Conservation (phyloP, 2,329 filamentous ascomycete genomes). For the Botryosphaeria agaves region DNA sequence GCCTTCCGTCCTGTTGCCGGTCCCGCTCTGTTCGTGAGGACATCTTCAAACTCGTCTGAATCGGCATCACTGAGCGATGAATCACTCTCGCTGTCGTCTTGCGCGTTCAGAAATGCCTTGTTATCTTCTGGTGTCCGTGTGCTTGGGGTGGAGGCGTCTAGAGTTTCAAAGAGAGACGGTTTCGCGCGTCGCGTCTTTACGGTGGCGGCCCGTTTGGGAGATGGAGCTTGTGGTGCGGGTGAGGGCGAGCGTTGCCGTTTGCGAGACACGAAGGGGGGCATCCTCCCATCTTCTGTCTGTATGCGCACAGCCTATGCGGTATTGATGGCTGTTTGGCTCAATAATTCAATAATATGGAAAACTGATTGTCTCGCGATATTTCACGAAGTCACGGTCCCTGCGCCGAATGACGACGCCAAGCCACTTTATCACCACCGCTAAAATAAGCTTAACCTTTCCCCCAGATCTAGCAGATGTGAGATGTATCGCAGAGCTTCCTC, state of each 20-base stretch:
- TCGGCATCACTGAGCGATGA: conserved; percentile 24
- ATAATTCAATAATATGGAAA: too few relatives aligned
- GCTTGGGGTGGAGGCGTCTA: conserved; percentile 21
- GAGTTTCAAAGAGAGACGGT: conserved; percentile 25
- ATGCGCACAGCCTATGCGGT: too few relatives aligned
- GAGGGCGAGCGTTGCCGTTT: conserved; percentile 43
- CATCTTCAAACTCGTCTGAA: conserved; percentile 33
- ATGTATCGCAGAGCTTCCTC: too few relatives aligned
- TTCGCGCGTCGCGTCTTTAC: conserved; percentile 12
- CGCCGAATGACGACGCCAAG: too few relatives aligned
- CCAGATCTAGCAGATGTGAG: too few relatives aligned
- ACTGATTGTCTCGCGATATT: too few relatives aligned
- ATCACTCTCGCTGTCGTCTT: conserved; percentile 21
- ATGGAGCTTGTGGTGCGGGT: conserved; percentile 14
- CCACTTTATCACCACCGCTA: too few relatives aligned
- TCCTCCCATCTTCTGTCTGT: conserved; percentile 15
- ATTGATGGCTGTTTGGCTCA: too few relatives aligned
- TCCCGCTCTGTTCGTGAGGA: conserved; percentile 9
- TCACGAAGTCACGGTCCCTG: too few relatives aligned
- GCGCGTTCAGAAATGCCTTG: conserved; percentile 16
- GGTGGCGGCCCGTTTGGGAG: conserved; percentile 11
- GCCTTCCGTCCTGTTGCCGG: conserved; percentile 24
- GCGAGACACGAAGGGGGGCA: conserved; percentile 52
- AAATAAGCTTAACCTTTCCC: too few relatives aligned
- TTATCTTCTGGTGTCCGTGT: conserved; percentile 9